These are phyloP conservation scores for Prunella vulgaris DNA, from an alignment of 257 asterid genomes.

Conservation along the genomic window DNA sequence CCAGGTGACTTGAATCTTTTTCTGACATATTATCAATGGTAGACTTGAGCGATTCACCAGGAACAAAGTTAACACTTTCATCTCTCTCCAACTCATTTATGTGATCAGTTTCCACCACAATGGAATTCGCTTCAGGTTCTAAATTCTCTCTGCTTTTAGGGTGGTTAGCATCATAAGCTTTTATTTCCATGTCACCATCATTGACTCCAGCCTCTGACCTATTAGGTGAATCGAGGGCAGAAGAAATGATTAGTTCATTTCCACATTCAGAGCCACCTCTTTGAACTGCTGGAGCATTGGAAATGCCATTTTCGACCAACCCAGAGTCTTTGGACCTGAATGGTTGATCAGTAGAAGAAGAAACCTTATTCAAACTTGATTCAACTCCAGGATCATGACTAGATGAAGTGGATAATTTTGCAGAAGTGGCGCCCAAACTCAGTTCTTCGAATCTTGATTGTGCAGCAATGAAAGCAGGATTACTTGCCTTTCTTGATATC, in stretches of 20 bases:
- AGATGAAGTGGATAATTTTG: conserved; percentile 34
- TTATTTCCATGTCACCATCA: conserved; percentile 36
- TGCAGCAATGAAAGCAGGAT: conserved; percentile 84
- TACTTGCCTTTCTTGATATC: conserved; percentile 51
- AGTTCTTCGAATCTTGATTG: conserved; percentile 87
- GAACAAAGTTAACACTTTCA: conserved; percentile 24
- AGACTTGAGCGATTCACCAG: conserved; percentile 27
- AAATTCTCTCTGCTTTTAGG: conserved; percentile 27
- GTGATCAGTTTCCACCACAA: conserved; percentile 30
- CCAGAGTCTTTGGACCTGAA: conserved; percentile 34
- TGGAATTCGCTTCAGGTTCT: conserved; percentile 39
- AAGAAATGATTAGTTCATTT: conserved; percentile 75
- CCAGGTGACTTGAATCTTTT: conserved; percentile 28
- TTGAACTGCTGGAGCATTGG: conserved; percentile 37
- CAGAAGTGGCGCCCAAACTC: conserved; percentile 38
- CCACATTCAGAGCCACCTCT: conserved; percentile 80
- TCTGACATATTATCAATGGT: conserved; percentile 37
- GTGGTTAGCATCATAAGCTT: conserved; percentile 30
- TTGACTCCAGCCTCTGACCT: conserved; percentile 50
- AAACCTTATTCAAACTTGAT: conserved; percentile 33
- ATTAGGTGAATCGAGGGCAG: conserved; percentile 83
- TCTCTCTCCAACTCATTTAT: conserved; percentile 32
- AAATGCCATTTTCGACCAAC: conserved; percentile 34
- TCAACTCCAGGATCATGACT: conserved; percentile 40
- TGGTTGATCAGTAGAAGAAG: conserved; percentile 35